Percentiles rank a stretch among this genome's conserved stretches.
phyloP scores from a whole-genome alignment of 2,329 filamentous ascomycete species.

The Fusarium chuoi region DNA sequence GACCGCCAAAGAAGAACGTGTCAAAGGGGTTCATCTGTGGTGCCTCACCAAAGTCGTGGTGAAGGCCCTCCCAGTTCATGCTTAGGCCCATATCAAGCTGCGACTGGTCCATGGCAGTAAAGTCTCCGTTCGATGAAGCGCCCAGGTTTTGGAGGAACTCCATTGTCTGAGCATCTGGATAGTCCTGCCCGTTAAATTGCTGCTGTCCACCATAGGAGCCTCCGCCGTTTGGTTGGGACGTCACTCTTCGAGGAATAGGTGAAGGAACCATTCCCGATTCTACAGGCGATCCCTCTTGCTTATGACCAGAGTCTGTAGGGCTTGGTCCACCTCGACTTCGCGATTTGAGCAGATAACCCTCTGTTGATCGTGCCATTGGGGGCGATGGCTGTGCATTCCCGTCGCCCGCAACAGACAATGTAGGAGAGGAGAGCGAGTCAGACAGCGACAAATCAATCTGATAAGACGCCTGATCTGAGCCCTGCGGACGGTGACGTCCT shows the following conservation, averaged over 20 bases:
- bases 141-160: constrained; percentile 64
- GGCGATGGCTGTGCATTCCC: constrained; percentile 53
- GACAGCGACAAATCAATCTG: constrained; percentile 52
- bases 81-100: constrained; percentile 74
- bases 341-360: constrained; percentile 46
- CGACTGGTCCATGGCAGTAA: constrained; percentile 53
- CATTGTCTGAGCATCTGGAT: constrained; percentile 62
- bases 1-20: constrained; percentile 76
- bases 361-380: constrained; percentile 49
- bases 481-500: constrained; percentile 43
- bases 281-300: constrained; percentile 45
- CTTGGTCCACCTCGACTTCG: constrained; percentile 46
- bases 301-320: constrained; percentile 44
- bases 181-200: constrained; percentile 53
- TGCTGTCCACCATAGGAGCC: constrained; percentile 48
- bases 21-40: constrained; percentile 76
- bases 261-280: constrained; percentile 60
- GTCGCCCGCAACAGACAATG: constrained; percentile 51
- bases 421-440: constrained; percentile 55
- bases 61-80: constrained; percentile 70
- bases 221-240: constrained; percentile 48
- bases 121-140: constrained; percentile 46
- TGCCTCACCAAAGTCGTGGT: constrained; percentile 70
- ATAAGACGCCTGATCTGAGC: constrained; percentile 48
- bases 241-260: constrained; percentile 51